phyloP scores from a whole-genome alignment of 2,329 filamentous ascomycete species.

The Ascochyta rabiei region DNA sequence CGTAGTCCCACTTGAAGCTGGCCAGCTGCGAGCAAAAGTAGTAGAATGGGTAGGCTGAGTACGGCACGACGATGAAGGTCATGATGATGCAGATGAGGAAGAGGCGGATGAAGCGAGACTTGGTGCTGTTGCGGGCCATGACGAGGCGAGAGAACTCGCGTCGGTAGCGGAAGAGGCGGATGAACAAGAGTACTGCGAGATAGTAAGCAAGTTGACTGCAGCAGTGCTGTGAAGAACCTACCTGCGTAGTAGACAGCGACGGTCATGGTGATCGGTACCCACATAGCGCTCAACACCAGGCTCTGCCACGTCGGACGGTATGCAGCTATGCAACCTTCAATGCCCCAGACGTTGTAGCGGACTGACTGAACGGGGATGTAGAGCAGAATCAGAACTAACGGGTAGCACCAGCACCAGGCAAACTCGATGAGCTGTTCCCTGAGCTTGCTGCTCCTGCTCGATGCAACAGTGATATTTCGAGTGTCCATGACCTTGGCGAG shows the following conservation, averaged over 20 bases:
- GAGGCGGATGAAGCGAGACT: slow-evolving; percentile 66
- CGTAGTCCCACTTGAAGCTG: slow-evolving; percentile 51
- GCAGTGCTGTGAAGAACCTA: slow-evolving; percentile 45
- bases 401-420: slow-evolving; percentile 62
- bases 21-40: slow-evolving; percentile 48
- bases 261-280: slow-evolving; percentile 61
- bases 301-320: slow-evolving; percentile 64
- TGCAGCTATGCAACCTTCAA: slow-evolving; percentile 64
- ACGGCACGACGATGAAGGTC: slow-evolving; percentile 59
- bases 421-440: slow-evolving; percentile 58
- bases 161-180: slow-evolving; percentile 66
- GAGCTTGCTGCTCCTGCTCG: slow-evolving; percentile 56
- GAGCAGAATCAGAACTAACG: slow-evolving; percentile 60
- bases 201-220: slow-evolving; percentile 15
- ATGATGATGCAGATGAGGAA: slow-evolving; percentile 62
- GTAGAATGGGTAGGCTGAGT: slow-evolving; percentile 54
- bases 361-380: slow-evolving; percentile 66
- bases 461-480: slow-evolving; percentile 58
- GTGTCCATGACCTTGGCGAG: slow-evolving; percentile 67
- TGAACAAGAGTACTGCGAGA: slow-evolving; percentile 61
- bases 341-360: slow-evolving; percentile 64
- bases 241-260: slow-evolving; percentile 63
- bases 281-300: slow-evolving; percentile 61
- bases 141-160: slow-evolving; percentile 64
- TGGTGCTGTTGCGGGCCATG: slow-evolving; percentile 58